These are phyloP conservation scores for Syzygium jambos DNA, from an alignment of 345 rosid species.

Conservation along the genomic window DNA sequence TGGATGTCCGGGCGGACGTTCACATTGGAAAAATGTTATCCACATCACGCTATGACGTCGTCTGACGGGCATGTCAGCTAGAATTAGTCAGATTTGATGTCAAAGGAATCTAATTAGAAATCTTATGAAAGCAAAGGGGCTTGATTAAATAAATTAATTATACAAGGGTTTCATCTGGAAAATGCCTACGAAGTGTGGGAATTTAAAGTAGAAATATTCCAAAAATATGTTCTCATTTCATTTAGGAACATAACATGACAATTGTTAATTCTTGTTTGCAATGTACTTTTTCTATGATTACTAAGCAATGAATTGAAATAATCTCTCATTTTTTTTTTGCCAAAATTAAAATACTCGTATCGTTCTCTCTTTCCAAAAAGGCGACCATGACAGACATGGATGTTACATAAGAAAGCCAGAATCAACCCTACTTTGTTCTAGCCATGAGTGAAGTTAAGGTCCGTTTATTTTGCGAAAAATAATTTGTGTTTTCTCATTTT, in stretches of 20 bases:
- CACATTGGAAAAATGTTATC: rapidly evolving
- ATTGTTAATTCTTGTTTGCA: not conserved
- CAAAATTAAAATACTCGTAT: not conserved
- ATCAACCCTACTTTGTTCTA: not conserved
- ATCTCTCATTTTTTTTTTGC: rapidly evolving
- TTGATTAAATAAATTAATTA: not conserved
- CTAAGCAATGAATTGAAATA: not conserved
- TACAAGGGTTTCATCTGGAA: not conserved
- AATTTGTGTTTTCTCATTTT: no score
- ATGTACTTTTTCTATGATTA: not conserved
- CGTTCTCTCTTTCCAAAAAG: not conserved
- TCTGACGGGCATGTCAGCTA: rapidly evolving
- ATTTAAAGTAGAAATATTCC: not conserved
- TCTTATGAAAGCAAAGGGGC: not conserved
- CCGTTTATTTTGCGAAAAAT: no score
- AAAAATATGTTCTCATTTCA: not conserved
- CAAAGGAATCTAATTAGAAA: not conserved
- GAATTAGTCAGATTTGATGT: not conserved
- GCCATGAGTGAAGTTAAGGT: not conserved
- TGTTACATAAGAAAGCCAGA: not conserved
- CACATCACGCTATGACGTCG: rapidly evolving
- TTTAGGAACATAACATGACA: not conserved
- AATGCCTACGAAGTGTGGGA: not conserved
- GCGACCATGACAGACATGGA: rapidly evolving
- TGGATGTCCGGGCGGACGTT: rapidly evolving